Evolutionary conservation across 495 filamentous ascomycete genomes (phyloP), one percentile per base, ranked within the genome.

Genomic region (Polyplosphaeria fusca): DNA sequence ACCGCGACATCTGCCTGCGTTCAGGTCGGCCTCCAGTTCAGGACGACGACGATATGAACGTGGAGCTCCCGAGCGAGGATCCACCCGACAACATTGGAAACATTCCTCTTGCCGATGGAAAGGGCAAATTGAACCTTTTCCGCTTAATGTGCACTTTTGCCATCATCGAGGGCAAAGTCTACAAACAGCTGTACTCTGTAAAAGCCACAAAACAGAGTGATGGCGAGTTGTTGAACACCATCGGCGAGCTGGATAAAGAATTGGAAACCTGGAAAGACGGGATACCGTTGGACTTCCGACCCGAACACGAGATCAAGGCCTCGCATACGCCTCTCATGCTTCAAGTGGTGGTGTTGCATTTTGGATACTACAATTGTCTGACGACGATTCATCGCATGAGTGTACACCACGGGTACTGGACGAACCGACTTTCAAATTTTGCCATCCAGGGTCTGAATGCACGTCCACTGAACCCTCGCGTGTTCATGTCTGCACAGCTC

Each of bases 331-430:
- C 92, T 7, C 77, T 97, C 22, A 86, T 98, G 28, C 77, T 98
- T 1, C 94, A 96, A 57, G 81, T 98, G 55, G 89, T 93, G 45
- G 86, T 95, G 64, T 73, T 98, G 37, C 93, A 97, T 67, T 96
- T 97, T 67, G 84, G 89, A 27, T 98, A 98, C 72, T 96, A 98
- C 76, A 98, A 97, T 68, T 94, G 89, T 64, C 77, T 98, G 51
- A 96, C 91, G 13, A 98, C 93, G 1, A 96, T 98, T 49, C 93
- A 98, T 72, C 88, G 93, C 20, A 97, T 97, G 93, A 94, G 89
- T 3, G 85, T 96, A 46, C 93, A 98, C 69, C 94, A 97, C 67
- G 93, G 93, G 1, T 96, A 95, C 74, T 98, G 93, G 93, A 96
- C 91, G 5, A 96, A 87, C 64, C 82, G 93, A 38, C 76, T 97